Evolutionary conservation across 2,329 filamentous ascomycete species (phyloP).

Genomic region (Colletotrichum coccodes): DNA sequence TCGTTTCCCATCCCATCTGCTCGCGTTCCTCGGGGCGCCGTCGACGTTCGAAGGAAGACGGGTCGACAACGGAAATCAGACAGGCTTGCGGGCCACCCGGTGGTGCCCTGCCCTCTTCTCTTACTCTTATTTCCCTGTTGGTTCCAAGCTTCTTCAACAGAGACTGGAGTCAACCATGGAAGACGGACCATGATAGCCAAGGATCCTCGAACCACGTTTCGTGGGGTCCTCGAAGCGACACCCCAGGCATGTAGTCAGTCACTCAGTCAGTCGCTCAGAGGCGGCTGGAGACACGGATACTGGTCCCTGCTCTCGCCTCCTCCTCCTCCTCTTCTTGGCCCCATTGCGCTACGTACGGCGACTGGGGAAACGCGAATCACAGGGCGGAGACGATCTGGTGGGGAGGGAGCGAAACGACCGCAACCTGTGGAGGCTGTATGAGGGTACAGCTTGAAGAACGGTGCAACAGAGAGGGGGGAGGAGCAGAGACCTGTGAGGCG

Average conservation of each 20-base stretch:
- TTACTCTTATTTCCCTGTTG: conserved; percentile 7
- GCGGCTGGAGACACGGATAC: conserved; percentile 25
- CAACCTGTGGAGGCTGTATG: conserved; percentile 26
- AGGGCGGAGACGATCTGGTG: conserved; percentile 31
- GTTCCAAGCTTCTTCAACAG: neutral
- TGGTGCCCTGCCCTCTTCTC: conserved; percentile 9
- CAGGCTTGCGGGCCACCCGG: conserved; percentile 16
- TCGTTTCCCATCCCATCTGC: neutral
- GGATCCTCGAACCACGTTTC: conserved; percentile 24
- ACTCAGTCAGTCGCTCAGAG: no score
- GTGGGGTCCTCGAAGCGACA: conserved; percentile 20
- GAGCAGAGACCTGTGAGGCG: neutral
- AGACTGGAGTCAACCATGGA: conserved; percentile 19
- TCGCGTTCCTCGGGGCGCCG: neutral
- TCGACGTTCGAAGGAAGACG: neutral
- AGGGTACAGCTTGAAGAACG: conserved; percentile 11
- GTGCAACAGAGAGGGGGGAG: conserved; percentile 13
- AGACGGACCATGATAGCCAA: conserved; percentile 23
- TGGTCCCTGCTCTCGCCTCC: conserved; percentile 18
- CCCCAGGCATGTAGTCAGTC: conserved; percentile 19
- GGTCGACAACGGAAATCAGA: neutral
- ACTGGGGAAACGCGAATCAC: conserved; percentile 33
- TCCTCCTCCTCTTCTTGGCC: conserved; percentile 24
- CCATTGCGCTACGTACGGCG: conserved; percentile 20
- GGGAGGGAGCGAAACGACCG: conserved; percentile 30